Percentiles rank a stretch among this genome's conserved stretches.
Conservation (phyloP, 441 rosid species). For the Croton setiger region DNA sequence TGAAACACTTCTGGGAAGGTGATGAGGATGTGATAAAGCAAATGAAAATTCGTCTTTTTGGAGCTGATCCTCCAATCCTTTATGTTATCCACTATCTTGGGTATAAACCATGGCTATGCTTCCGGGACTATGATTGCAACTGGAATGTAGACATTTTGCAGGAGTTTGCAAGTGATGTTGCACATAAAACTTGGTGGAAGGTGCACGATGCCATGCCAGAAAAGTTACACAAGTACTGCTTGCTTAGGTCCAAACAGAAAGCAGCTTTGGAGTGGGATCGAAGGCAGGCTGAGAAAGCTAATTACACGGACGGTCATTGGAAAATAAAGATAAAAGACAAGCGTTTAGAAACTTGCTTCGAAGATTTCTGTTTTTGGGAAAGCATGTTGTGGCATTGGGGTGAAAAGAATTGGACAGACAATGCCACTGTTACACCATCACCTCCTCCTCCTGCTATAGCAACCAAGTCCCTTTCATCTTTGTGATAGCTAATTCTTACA, state of each 20-base stretch:
- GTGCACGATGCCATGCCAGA: conserved; percentile 83
- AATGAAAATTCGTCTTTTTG: conserved; percentile 60
- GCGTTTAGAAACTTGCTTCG: conserved; percentile 62
- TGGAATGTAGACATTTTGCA: conserved; percentile 79
- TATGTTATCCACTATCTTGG: conserved; percentile 85
- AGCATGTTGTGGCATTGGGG: conserved; percentile 95
- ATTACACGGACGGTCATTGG: conserved; percentile 79
- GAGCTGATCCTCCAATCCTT: conserved; percentile 70
- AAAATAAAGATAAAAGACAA: conserved; percentile 64
- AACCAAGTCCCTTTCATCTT: conserved; percentile 28
- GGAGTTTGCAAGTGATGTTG: conserved; percentile 74
- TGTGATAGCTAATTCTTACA: conserved; percentile 25
- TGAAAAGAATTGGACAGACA: conserved; percentile 63
- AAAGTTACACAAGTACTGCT: conserved; percentile 64
- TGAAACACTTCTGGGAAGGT: conserved; percentile 94
- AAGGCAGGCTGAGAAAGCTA: conserved; percentile 73
- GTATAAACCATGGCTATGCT: conserved; percentile 80
- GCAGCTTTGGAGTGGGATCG: conserved; percentile 86
- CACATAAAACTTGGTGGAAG: conserved; percentile 85
- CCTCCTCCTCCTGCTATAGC: conserved; percentile 30
- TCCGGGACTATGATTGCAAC: conserved; percentile 90
- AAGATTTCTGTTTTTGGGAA: conserved; percentile 74
- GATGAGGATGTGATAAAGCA: conserved; percentile 63
- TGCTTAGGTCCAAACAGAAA: conserved; percentile 74
- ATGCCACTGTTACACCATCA: conserved; percentile 39